Percentiles rank a stretch among this genome's conserved stretches.
Evolutionary conservation across 495 filamentous ascomycete species (phyloP).

Genomic region (Penicillium malachiteum): DNA sequence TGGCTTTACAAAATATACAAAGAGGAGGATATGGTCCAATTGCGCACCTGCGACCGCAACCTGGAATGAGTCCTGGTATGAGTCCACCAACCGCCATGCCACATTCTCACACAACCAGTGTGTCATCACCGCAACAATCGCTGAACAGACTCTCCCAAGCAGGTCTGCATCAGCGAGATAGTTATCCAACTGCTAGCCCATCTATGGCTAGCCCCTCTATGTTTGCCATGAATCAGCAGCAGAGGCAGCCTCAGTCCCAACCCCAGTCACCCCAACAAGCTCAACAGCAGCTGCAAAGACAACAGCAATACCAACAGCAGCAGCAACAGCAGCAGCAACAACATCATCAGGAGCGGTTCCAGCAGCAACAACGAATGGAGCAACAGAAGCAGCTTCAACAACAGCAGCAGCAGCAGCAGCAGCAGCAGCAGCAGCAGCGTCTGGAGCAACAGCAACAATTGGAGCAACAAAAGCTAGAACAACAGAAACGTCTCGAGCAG

Average conservation of each 20-base stretch:
- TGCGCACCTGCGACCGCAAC: slow-evolving; percentile 30
- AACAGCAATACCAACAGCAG: slow-evolving; percentile 28
- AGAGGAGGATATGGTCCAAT: slow-evolving; percentile 37
- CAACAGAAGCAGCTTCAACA: slow-evolving; percentile 18
- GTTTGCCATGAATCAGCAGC: slow-evolving; percentile 32
- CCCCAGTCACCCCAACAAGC: slow-evolving; percentile 35
- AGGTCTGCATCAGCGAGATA: slow-evolving; percentile 32
- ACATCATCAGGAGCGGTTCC: slow-evolving; percentile 15
- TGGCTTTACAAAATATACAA: slow-evolving; percentile 36
- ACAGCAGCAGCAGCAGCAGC: slow-evolving; percentile 18
- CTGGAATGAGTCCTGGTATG: slow-evolving; percentile 23
- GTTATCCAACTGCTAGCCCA: slow-evolving; percentile 23
- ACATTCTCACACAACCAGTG: slow-evolving; percentile 31
- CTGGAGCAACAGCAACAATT: slow-evolving; percentile 21
- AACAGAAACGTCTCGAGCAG: slow-evolving; percentile 16
- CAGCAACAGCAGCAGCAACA: slow-evolving; percentile 24
- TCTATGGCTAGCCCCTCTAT: slow-evolving; percentile 31
- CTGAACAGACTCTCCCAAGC: slow-evolving; percentile 35
- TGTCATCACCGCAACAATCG: slow-evolving; percentile 40
- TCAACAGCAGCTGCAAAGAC: slow-evolving; percentile 29
- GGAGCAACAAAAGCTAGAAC: slow-evolving; percentile 20
- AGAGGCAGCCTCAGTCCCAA: slow-evolving; percentile 28
- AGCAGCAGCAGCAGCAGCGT: slow-evolving; percentile 24
- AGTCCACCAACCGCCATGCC: slow-evolving; percentile 28
- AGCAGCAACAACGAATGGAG: slow-evolving; percentile 26